Evolutionary conservation across 192 early-diverging fungal species (phyloP).

Genomic region (Coemansia sp.): DNA sequence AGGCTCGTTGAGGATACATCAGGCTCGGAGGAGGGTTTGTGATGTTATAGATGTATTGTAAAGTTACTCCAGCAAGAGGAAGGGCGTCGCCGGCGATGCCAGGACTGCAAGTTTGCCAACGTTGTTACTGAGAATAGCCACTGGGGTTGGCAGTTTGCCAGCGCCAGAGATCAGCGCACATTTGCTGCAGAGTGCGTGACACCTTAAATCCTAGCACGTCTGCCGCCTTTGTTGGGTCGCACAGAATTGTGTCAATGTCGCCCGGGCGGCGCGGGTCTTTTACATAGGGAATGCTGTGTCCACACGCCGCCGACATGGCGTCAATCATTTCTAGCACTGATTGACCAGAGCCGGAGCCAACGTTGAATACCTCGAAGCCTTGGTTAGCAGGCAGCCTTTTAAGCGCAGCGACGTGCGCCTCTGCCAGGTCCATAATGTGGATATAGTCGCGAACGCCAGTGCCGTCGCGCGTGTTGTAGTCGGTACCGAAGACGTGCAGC

Average conservation of each 20-base stretch:
- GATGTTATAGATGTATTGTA: too few relatives aligned
- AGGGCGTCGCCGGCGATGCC: too few relatives aligned
- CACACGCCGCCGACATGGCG: slow-evolving; percentile 78
- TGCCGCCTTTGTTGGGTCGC: slow-evolving; percentile 69
- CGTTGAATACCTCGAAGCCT: slow-evolving; percentile 76
- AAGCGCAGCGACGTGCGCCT: slow-evolving; percentile 86
- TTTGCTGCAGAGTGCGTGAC: slow-evolving; percentile 59
- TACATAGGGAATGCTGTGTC: slow-evolving; percentile 75
- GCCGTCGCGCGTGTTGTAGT: slow-evolving; percentile 92
- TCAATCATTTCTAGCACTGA: slow-evolving; percentile 91
- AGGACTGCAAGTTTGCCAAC: too few relatives aligned
- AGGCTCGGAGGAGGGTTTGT: too few relatives aligned
- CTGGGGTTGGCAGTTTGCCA: slow-evolving; percentile 75
- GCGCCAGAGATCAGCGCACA: slow-evolving; percentile 72
- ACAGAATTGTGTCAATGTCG: slow-evolving; percentile 86
- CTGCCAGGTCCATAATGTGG: slow-evolving; percentile 92
- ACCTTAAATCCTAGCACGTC: slow-evolving; percentile 70
- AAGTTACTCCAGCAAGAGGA: too few relatives aligned
- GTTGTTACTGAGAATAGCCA: slow-evolving; percentile 47
- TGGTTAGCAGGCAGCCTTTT: slow-evolving; percentile 66
- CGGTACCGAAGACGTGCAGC: slow-evolving; percentile 88
- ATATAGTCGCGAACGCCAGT: slow-evolving; percentile 95
- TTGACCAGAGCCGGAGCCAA: slow-evolving; percentile 92
- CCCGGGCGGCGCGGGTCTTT: slow-evolving; percentile 72
- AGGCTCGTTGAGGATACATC: too few relatives aligned